A percentile compares a stretch with the other conserved stretches of the same genome.
phyloP scores from a whole-genome alignment of 2,329 filamentous ascomycete genomes.

The Alternaria longipes region DNA sequence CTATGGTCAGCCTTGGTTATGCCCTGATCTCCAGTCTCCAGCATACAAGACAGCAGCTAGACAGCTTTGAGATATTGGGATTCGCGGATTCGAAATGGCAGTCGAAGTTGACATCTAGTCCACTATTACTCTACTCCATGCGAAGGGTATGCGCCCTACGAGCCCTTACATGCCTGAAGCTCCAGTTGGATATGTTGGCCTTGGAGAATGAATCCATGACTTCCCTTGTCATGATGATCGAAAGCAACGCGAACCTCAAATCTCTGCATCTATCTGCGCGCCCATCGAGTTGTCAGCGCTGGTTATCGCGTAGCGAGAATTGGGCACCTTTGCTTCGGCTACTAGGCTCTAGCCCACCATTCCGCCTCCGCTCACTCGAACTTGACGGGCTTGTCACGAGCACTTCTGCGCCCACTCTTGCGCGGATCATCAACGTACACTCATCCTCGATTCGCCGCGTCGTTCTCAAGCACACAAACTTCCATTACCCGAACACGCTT shows the following conservation, averaged over 20 bases:
- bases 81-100: slow-evolving; percentile 6
- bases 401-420: slow-evolving; percentile 10
- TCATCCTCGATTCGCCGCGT: slow-evolving; percentile 3
- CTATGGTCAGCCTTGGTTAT: neutral
- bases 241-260: neutral
- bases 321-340: slow-evolving; percentile 10
- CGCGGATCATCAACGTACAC: slow-evolving; percentile 10
- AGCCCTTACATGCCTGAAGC: slow-evolving; percentile 5
- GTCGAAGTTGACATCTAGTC: neutral
- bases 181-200: slow-evolving; percentile 14
- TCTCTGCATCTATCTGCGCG: neutral
- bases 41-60: neutral
- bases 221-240: neutral
- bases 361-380: slow-evolving; percentile 13
- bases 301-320: neutral
- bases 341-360: slow-evolving; percentile 9
- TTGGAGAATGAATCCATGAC: neutral
- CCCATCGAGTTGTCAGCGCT: neutral
- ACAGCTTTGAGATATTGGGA: neutral
- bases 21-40: neutral
- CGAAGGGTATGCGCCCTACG: neutral
- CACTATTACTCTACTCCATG: neutral
- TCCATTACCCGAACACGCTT: slow-evolving; percentile 13
- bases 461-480: slow-evolving; percentile 10
- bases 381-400: slow-evolving; percentile 16